Conservation (phyloP, 352 stramenopile genomes). For the Pythium phragmitis region DNA sequence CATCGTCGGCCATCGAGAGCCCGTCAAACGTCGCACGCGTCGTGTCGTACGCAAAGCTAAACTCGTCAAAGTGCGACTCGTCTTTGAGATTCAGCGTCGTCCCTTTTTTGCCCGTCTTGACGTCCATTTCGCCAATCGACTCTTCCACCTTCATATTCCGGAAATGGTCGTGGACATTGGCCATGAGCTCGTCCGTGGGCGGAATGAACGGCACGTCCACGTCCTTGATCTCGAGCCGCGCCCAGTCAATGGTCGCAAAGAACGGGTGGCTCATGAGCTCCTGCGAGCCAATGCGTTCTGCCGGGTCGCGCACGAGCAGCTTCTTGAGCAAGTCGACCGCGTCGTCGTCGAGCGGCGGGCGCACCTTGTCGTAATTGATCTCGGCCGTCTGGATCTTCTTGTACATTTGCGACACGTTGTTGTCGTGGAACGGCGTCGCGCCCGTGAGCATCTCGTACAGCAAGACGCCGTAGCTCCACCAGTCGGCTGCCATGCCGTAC, state of each 20-base stretch:
- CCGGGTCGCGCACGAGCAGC: conserved; percentile 71
- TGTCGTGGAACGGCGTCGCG: conserved; percentile 85
- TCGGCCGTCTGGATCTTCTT: conserved; percentile 88
- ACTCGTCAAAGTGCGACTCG: conserved; percentile 85
- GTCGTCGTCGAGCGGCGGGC: conserved; percentile 60
- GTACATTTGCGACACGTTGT: conserved; percentile 87
- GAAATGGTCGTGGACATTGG: conserved; percentile 88
- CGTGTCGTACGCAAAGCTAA: conserved; percentile 86
- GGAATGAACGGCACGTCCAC: conserved; percentile 81
- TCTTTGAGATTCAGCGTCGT: conserved; percentile 39
- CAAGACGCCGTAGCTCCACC: conserved; percentile 85
- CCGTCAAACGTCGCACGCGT: conserved; percentile 74
- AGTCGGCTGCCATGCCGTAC: conserved; percentile 87
- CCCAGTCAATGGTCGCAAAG: conserved; percentile 72
- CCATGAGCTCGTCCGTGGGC: conserved; percentile 77
- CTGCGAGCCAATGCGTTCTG: conserved; percentile 55
- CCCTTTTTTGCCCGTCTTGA: conserved; percentile 58
- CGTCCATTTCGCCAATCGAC: conserved; percentile 71
- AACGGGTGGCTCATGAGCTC: conserved; percentile 70
- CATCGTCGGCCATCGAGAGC: conserved; percentile 80
- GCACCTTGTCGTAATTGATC: conserved; percentile 68
- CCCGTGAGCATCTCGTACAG: conserved; percentile 90
- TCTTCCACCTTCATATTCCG: conserved; percentile 88
- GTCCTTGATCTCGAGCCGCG: conserved; percentile 72
- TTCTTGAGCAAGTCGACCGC: conserved; percentile 77